Conservation (phyloP, 345 rosid genomes). For the Theobroma cacao region DNA sequence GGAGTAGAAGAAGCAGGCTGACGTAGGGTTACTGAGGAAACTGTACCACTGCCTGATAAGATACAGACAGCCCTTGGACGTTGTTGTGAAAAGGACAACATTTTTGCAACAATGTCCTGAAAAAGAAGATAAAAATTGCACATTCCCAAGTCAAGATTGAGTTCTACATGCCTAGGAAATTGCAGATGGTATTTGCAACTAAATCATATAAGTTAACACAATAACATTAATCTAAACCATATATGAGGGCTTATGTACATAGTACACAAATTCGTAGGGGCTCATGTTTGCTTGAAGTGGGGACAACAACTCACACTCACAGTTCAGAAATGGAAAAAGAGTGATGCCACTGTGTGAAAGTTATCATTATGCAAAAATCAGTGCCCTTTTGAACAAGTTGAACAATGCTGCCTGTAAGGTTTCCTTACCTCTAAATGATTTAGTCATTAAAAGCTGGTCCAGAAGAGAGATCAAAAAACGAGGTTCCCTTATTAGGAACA, state of each 20-base stretch:
- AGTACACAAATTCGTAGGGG: not conserved
- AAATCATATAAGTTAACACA: not conserved
- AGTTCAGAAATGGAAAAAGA: not conserved
- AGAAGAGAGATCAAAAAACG: not conserved
- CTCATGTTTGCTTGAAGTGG: not conserved
- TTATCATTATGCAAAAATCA: not conserved
- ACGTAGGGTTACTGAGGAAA: constrained; percentile 79
- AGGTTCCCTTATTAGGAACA: not conserved
- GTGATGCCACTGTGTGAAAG: not conserved
- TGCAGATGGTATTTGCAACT: not conserved
- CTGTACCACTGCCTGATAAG: constrained; percentile 89
- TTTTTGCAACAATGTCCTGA: constrained; percentile 84
- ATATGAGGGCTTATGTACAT: not conserved
- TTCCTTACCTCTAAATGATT: not conserved
- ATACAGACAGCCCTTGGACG: constrained; percentile 91
- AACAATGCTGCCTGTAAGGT: not conserved
- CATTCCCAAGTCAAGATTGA: not conserved
- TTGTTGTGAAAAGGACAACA: constrained; percentile 79
- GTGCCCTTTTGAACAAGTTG: not conserved
- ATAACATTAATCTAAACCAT: not conserved
- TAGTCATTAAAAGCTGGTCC: not conserved
- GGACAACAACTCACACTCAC: not conserved
- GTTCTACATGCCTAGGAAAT: not conserved
- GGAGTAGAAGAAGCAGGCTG: constrained; percentile 71
- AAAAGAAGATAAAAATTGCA: constrained; percentile 6